phyloP scores from a whole-genome alignment of 176 grass and related monocot species.

The Eragrostis nindensis region DNA sequence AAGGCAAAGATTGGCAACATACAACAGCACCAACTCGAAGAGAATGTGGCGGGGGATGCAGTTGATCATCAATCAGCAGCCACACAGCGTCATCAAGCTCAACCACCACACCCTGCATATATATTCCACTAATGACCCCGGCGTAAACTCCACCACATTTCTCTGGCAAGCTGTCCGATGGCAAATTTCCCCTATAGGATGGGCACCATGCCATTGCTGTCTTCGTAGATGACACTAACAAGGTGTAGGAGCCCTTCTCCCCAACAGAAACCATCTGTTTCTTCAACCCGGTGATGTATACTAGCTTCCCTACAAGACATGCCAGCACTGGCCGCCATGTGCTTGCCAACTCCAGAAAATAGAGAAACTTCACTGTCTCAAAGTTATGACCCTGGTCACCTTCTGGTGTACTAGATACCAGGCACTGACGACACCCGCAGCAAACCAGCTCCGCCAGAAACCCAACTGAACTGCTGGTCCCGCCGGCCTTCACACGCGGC shows the following conservation, averaged over 20 bases:
- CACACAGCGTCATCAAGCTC: slow-evolving; percentile 68
- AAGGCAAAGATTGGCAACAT: slow-evolving; percentile 42
- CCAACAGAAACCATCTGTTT: slow-evolving; percentile 70
- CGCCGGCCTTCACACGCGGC: slow-evolving; percentile 35
- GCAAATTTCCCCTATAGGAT: slow-evolving; percentile 33
- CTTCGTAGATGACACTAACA: slow-evolving; percentile 61
- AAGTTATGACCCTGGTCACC: slow-evolving; percentile 50
- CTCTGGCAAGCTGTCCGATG: neutral
- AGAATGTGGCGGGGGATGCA: slow-evolving; percentile 61
- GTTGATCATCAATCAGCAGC: slow-evolving; percentile 72
- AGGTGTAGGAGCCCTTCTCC: slow-evolving; percentile 53
- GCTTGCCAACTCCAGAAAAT: slow-evolving; percentile 61
- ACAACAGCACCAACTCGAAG: slow-evolving; percentile 87
- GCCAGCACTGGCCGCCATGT: slow-evolving; percentile 58
- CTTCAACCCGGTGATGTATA: slow-evolving; percentile 59
- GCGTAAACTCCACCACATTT: slow-evolving; percentile 49
- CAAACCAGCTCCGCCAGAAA: slow-evolving; percentile 81
- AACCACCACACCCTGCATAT: slow-evolving; percentile 60
- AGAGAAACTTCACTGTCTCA: slow-evolving; percentile 62
- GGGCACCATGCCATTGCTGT: slow-evolving; percentile 53
- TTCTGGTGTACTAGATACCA: slow-evolving; percentile 28
- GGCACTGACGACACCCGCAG: slow-evolving; percentile 62
- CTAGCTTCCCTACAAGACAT: slow-evolving; percentile 56
- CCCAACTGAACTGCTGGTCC: slow-evolving; percentile 40
- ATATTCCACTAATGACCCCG: slow-evolving; percentile 72